Base-by-base conservation (phyloP, 176 grass and related monocot genomes). In the Leersia perrieri region DNA sequence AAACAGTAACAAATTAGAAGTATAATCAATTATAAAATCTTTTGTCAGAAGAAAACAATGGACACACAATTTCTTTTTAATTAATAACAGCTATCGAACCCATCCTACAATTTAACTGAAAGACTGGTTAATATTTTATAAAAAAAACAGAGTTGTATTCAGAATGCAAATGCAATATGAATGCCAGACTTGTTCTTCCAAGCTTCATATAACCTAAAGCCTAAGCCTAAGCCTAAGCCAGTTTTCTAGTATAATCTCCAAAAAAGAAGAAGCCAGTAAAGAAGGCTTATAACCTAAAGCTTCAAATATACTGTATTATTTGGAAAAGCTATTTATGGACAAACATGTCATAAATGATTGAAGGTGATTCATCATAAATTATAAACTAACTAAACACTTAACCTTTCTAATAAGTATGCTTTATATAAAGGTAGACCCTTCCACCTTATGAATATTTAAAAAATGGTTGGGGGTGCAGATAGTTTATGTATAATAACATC, bases 151-250 rank as follows among this genome's bases (percentile, higher is more conserved):
- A 69, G 53, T 29, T 8, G 35, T 4, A n/a, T 44, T 23, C 30
- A 73, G 2, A 86, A 66, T 57, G 60, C 9, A 71, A 87, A 71
- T 20, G 65, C 23, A 71, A 82, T 70, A 32, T 36, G 63, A 68
- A 87, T 39, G 5, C 30, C 3, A 2, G 55, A 76, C 12, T 40
- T 78, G 20, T 66, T 66, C 22, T 60, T 16, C 36, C 28, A 40
- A 75, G 33, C 34, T 28, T 41, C 23, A 29, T 34, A 51, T 6
- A 7, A 12, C 30, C 35, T 72, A 61, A 5, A 7, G 18, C 35
- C 44, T 75, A 36, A 35, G 22, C 35, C 5, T 22, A 74, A 73
- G 22, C 47, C n/a, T 60, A 55, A 61, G 40, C 11, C 60, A 77
- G 11, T 45, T 42, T 65, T 20, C 9, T 14, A 78, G n/a, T 44